Percentiles rank a stretch among this genome's conserved stretches.
Evolutionary conservation across 2,329 filamentous ascomycete genomes (phyloP).

Genomic region (Hypoxylon sp.): DNA sequence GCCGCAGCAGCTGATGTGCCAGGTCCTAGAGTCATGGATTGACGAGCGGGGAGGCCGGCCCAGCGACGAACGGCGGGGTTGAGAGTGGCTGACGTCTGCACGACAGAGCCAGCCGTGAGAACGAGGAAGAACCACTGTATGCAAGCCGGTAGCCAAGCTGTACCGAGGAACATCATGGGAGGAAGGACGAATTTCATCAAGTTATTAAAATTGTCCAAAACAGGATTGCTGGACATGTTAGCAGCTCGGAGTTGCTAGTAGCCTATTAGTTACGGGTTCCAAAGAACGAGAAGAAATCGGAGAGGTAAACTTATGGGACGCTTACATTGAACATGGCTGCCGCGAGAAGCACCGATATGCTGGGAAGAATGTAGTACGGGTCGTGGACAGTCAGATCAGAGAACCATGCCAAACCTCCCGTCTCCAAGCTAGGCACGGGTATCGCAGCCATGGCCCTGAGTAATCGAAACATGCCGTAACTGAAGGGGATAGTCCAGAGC

Average conservation of each 20-base stretch:
- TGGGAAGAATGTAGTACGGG: slow-evolving; percentile 81
- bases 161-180: slow-evolving; percentile 59
- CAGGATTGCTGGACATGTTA: slow-evolving; percentile 47
- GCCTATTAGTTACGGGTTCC: slow-evolving; percentile 16
- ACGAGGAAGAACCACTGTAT: slow-evolving; percentile 64
- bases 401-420: slow-evolving; percentile 82
- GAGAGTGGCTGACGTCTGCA: slow-evolving; percentile 55
- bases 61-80: slow-evolving; percentile 57
- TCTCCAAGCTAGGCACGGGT: slow-evolving; percentile 83
- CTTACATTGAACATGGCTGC: slow-evolving; percentile 70
- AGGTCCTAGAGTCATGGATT: slow-evolving; percentile 25
- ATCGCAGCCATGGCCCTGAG: slow-evolving; percentile 79
- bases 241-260: slow-evolving; percentile 43
- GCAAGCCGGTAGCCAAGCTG: slow-evolving; percentile 61
- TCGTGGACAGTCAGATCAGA: slow-evolving; percentile 80
- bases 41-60: slow-evolving; percentile 55
- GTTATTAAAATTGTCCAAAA: slow-evolving; percentile 56
- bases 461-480: slow-evolving; percentile 84
- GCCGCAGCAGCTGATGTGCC: background rate
- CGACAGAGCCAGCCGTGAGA: slow-evolving; percentile 51
- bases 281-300: background rate
- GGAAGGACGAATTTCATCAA: slow-evolving; percentile 60
- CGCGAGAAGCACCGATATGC: slow-evolving; percentile 68
- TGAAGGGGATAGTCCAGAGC: slow-evolving; percentile 73
- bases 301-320: slow-evolving; percentile 25